Evolutionary conservation across 495 filamentous ascomycete species (phyloP).

Genomic region (Penicillium silybi): DNA sequence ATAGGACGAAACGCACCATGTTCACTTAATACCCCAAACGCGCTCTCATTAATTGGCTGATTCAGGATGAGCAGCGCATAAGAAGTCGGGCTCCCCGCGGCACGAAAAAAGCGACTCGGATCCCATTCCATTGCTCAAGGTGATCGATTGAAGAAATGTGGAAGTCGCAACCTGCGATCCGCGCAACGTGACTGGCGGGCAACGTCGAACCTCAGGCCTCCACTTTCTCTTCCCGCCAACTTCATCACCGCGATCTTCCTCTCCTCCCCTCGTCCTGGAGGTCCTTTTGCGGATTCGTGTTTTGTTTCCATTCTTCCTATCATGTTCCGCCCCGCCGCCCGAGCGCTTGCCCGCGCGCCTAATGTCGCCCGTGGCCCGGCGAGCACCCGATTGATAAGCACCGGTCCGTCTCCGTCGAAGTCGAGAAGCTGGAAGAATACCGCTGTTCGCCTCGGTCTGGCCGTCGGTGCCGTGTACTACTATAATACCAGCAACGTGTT

Average conservation of each 20-base stretch:
- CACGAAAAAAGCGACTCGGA: conserved; percentile 48
- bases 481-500: conserved; percentile 89
- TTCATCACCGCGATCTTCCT: conserved; percentile 15
- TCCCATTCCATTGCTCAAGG: conserved; percentile 46
- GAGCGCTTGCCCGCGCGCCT: conserved; percentile 50
- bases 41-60: conserved; percentile 57
- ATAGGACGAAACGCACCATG: conserved; percentile 44
- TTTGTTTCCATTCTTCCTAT: conserved; percentile 16
- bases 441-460: conserved; percentile 67
- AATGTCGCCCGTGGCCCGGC: conserved; percentile 36
- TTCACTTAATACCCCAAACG: conserved; percentile 50
- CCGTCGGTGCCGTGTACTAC: conserved; percentile 77
- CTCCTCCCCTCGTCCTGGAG: conserved; percentile 8
- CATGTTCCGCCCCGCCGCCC: conserved; percentile 61
- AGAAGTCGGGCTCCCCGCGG: conserved; percentile 24
- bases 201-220: conserved; percentile 23
- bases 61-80: conserved; percentile 69
- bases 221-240: conserved; percentile 24
- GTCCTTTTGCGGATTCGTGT: conserved; percentile 7
- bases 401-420: conserved; percentile 62
- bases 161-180: conserved; percentile 10
- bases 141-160: not conserved
- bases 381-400: conserved; percentile 66
- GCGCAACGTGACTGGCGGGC: conserved; percentile 28
- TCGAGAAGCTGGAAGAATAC: conserved; percentile 78